Evolutionary conservation across 2,329 filamentous ascomycete genomes (phyloP), one percentile per base, ranked within the genome.

Genomic region (Drechslerella dactyloides): DNA sequence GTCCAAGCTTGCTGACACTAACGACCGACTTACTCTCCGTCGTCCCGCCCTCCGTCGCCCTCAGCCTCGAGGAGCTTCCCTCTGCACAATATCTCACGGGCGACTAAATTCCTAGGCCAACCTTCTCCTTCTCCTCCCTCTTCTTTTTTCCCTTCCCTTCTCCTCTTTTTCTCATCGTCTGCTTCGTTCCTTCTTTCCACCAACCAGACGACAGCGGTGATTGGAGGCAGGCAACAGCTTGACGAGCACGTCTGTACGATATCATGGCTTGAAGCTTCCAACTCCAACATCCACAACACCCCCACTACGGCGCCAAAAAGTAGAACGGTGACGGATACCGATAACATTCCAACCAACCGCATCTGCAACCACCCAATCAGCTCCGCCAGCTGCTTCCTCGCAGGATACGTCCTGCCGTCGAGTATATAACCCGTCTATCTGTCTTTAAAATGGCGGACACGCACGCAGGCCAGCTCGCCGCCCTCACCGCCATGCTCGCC

Each of bases 401-500:
- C 27, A 33, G 27, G 27, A 33, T 33, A 33, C 3, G 8, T 4
- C 27, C 27, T 33, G 27, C 27, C 8, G 8, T 33, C 27, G 27
- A 33, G 27, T 33, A 33, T 33, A 33, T 33, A 33, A 33, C 27
- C 8, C 27, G 27, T 33, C 27, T 33, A 33, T 33, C 27, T 33
- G 27, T 8, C 27, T 8, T 4, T 50, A 57, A 19, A 51, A 72
- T 64, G 68, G 60, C 50, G 13, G 40, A 23, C 11, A 7, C 55
- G 24, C 42, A 55, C 42, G 50, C 50, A 2, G 50, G 10, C 27
- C 27, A 33, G 27, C 57, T 69, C 60, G 30, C 55, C 46, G 33
- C 53, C 33, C 59, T 70, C 27, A 13, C 35, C 21, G 64, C 52
- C 42, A 72, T 65, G 68, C 59, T 64, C 54, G 7, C 56, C 60